These are phyloP conservation scores for Pichia nanzhaoensis DNA, from an alignment of 805 yeast genomes.

Conservation along the genomic window DNA sequence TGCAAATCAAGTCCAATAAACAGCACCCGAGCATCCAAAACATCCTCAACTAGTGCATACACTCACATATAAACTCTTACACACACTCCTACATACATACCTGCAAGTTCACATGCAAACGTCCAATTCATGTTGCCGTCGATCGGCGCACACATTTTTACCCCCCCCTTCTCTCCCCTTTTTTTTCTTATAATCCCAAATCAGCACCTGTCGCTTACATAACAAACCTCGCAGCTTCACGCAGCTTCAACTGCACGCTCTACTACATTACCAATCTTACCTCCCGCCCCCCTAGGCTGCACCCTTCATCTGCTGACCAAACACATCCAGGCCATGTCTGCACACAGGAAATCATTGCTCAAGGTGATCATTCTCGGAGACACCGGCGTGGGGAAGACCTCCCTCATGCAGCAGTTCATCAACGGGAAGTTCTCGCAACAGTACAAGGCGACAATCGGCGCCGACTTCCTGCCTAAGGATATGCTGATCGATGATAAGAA, in stretches of 20 bases:
- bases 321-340: neutral
- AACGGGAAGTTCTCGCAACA: constrained; percentile 91
- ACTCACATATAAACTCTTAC: too few species aligned
- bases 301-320: too few species aligned
- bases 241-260: too few species aligned
- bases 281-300: too few species aligned
- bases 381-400: constrained; percentile 96
- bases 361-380: constrained; percentile 93
- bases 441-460: constrained; percentile 97
- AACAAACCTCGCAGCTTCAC: too few species aligned
- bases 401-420: constrained; percentile 95
- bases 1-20: neutral
- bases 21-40: constrained; percentile 5
- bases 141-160: neutral
- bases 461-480: constrained; percentile 92
- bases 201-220: too few species aligned
- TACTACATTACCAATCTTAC: too few species aligned
- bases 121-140: too few species aligned
- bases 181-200: too few species aligned
- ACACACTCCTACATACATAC: too few species aligned
- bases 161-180: neutral
- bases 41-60: constrained; percentile 2
- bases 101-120: too few species aligned
- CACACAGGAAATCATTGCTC: constrained; percentile 65
- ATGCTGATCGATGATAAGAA: constrained; percentile 76